Percentiles rank a stretch among this genome's conserved stretches.
Conservation (phyloP, 148 eudicot genomes). For the Vaccinium darrowii region DNA sequence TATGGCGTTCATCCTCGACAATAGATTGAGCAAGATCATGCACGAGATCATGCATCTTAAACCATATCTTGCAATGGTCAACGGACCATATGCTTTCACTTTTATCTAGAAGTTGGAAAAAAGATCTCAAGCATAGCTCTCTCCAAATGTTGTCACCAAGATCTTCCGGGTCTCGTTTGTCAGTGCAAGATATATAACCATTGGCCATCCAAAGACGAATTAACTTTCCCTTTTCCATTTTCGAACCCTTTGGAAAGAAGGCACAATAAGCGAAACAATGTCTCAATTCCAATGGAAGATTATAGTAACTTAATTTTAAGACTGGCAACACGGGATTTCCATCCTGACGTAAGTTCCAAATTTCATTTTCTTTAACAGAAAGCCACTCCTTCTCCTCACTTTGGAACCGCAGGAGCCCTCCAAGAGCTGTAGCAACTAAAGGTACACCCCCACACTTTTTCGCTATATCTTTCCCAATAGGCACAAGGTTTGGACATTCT, state of each 20-base stretch:
- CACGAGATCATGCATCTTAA: slow-evolving; percentile 11
- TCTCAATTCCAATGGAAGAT: neutral
- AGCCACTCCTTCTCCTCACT: neutral
- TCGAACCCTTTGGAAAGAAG: neutral
- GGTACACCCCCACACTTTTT: slow-evolving; percentile 10
- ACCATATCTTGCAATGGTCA: neutral
- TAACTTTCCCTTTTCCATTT: neutral
- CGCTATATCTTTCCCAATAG: neutral
- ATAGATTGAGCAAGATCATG: slow-evolving; percentile 13
- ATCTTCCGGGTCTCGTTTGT: neutral
- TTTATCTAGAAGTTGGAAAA: neutral
- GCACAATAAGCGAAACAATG: slow-evolving; percentile 10
- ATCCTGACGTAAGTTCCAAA: neutral
- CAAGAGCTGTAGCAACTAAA: slow-evolving; percentile 1
- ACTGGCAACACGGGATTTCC: neutral
- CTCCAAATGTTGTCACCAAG: neutral
- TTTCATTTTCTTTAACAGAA: neutral
- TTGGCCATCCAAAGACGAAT: slow-evolving; percentile 7
- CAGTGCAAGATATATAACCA: too few species aligned
- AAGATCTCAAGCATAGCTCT: neutral
- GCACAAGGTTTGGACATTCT: slow-evolving; percentile 1
- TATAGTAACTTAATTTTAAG: neutral
- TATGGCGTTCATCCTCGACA: neutral
- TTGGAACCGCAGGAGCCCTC: neutral
- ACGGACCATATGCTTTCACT: too few species aligned